Evolutionary conservation across 1,139 yeast genomes (phyloP).

Genomic region (Diutina siamensis): DNA sequence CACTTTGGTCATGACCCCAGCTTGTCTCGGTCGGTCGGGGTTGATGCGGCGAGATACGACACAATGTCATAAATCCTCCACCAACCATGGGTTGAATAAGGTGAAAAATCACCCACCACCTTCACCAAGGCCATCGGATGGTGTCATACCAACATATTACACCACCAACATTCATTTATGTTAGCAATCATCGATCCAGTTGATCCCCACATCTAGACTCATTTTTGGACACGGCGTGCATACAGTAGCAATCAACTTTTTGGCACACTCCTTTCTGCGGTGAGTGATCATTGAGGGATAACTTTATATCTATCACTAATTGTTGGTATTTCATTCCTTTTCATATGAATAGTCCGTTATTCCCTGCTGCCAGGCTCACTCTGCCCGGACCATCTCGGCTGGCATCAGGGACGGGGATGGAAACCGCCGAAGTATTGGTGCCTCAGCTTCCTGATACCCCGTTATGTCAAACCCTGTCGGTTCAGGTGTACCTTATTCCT

Average conservation of each 20-base stretch:
- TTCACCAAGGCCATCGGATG: no score
- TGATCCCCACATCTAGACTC: background rate
- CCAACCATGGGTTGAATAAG: no score
- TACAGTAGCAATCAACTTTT: background rate
- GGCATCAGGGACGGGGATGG: conserved; percentile 6
- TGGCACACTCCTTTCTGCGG: background rate
- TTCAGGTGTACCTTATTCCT: conserved; percentile 44
- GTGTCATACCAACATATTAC: no score
- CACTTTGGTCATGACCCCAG: no score
- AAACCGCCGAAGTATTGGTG: conserved; percentile 8
- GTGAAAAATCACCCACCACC: no score
- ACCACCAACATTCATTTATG: no score
- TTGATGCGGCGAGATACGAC: no score
- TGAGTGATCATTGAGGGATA: no score
- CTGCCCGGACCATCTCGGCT: conserved; percentile 6
- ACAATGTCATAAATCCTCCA: no score
- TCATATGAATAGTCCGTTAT: conserved; percentile 9
- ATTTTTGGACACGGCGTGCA: background rate
- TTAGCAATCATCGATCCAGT: background rate
- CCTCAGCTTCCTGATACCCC: conserved; percentile 44
- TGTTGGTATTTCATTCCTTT: no score
- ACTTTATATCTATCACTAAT: no score
- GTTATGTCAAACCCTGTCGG: conserved; percentile 32
- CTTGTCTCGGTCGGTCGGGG: no score
- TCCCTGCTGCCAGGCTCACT: conserved; percentile 10